Evolutionary conservation across 257 asterid species (phyloP).

Genomic region (Cruciata laevipes): DNA sequence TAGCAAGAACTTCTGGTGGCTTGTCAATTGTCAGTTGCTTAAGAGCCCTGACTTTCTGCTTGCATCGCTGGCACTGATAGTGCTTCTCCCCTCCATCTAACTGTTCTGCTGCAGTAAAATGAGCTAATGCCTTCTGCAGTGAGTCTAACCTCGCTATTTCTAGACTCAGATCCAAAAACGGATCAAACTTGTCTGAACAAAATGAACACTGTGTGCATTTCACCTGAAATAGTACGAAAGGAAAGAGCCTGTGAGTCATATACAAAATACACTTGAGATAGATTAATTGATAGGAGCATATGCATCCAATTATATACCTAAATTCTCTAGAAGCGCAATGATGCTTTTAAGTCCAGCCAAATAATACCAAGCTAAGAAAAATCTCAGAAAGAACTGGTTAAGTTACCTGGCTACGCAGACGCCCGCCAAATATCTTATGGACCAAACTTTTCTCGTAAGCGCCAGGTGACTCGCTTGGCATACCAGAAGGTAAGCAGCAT

Average conservation of each 20-base stretch:
- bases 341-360: neutral
- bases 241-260: neutral
- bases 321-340: too few relatives aligned
- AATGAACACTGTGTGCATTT: slow-evolving; percentile 91
- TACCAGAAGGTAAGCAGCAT: slow-evolving; percentile 95
- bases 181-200: slow-evolving; percentile 86
- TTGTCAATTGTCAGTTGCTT: slow-evolving; percentile 78
- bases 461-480: slow-evolving; percentile 85
- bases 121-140: slow-evolving; percentile 61
- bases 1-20: slow-evolving; percentile 85
- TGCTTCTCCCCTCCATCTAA: slow-evolving; percentile 88
- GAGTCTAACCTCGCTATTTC: slow-evolving; percentile 82
- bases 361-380: neutral
- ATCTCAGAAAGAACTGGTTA: slow-evolving; percentile 18
- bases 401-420: slow-evolving; percentile 83
- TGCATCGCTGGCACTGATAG: slow-evolving; percentile 93
- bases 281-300: neutral
- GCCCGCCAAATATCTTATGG: slow-evolving; percentile 95
- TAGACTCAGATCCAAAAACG: slow-evolving; percentile 86
- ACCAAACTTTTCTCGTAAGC: slow-evolving; percentile 97
- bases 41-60: slow-evolving; percentile 84
- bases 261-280: neutral
- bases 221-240: slow-evolving; percentile 44
- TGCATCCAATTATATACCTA: neutral
- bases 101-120: slow-evolving; percentile 80